Evolutionary conservation across 129 eudicot species (phyloP).

Genomic region (Pulicaria dysenterica): DNA sequence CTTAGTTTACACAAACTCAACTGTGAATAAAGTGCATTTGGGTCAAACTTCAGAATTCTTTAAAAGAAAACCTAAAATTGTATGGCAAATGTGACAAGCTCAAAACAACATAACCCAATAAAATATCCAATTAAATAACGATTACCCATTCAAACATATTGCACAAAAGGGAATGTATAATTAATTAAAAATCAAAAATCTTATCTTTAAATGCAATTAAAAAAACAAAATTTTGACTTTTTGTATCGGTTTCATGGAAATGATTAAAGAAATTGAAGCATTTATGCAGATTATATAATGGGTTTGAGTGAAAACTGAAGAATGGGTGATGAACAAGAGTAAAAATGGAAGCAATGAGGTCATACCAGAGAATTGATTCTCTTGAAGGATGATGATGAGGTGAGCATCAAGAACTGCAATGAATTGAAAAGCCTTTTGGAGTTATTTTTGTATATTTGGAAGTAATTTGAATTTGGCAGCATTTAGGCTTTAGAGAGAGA

Average conservation of each 20-base stretch:
- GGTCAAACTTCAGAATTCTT: neutral
- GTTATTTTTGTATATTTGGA: constrained; percentile 4
- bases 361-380: constrained; percentile 45
- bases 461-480: neutral
- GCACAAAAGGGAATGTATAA: neutral
- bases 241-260: neutral
- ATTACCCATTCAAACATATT: neutral
- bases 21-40: neutral
- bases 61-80: neutral
- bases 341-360: neutral
- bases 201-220: constrained; percentile 19
- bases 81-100: neutral
- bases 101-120: constrained; percentile 14
- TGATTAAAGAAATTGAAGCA: neutral
- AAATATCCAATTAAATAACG: neutral
- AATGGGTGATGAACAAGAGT: neutral
- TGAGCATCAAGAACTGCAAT: constrained; percentile 43
- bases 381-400: constrained; percentile 38
- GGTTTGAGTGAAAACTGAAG: neutral
- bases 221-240: neutral
- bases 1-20: neutral
- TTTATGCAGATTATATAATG: neutral
- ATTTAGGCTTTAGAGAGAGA: constrained; percentile 18
- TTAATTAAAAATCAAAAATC: neutral
- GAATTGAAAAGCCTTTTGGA: neutral